Evolutionary conservation across 495 filamentous ascomycete species (phyloP), one percentile per base, ranked within the genome.

Genomic region (Penicillium waksmanii): DNA sequence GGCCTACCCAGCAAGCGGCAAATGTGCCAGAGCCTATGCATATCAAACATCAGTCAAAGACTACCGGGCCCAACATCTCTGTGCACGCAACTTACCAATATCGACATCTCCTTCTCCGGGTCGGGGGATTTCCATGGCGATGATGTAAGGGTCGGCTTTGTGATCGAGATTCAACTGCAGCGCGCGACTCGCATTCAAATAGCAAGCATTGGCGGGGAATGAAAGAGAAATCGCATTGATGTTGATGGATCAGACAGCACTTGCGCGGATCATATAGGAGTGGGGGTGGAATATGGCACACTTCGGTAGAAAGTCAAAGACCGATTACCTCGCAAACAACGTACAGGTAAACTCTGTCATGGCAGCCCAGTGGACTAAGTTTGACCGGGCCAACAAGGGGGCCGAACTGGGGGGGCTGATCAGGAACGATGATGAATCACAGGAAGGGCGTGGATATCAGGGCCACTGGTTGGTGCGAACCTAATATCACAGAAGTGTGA

Each of bases 81-180:
- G 13, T 34, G 54, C 27, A 48, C 17, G 57, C 36, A 36, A 51
- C 69, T 27, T 56, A 72, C 71, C 71, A 2, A 71, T 69, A 51
- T 74, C 60, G 25, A 72, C 47, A 57, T 74, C 71, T 5, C 69
- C 71, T 46, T 71, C 71, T 18, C 19, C 5, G 13, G 71, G 71
- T 21, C 49, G 56, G 5, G 71, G 71, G 53, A 74, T 66, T 53
- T 63, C 53, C 69, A 74, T 74, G 0, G 33, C 66, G 54, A 53
- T 49, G 44, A 55, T 31, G 38, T 27, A 54, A 48, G 47, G 47
- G 60, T 5, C 46, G 15, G n/a, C 5, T 12, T 48, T 49, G 49
- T 21, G 51, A 53, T 48, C 46, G 19, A 13, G 3, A 27, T 11
- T 57, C 11, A 27, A 48, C 17, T 52, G 25, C 21, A 27, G 46